phyloP scores from a whole-genome alignment of 2,329 filamentous ascomycete genomes.

The Thelonectria olida region DNA sequence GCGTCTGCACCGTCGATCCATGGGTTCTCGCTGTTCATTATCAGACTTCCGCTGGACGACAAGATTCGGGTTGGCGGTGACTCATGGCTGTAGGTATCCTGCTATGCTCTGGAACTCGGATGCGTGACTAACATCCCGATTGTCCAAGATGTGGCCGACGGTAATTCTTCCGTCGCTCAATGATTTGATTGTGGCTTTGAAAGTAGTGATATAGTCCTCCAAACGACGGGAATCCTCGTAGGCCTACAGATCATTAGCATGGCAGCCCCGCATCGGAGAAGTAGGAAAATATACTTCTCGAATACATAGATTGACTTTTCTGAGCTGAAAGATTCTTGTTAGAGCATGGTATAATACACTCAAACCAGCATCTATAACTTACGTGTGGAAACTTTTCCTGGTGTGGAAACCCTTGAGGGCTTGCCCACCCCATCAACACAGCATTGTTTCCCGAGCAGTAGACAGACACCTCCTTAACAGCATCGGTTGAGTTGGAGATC shows the following conservation, averaged over 20 bases:
- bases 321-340: background rate
- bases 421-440: background rate
- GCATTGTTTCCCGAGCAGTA: background rate
- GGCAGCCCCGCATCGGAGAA: background rate
- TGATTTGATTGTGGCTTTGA: background rate
- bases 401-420: background rate
- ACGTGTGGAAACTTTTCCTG: background rate
- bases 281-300: background rate
- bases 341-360: background rate
- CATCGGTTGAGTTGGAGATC: background rate
- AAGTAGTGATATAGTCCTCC: background rate
- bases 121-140: background rate
- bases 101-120: background rate
- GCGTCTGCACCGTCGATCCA: background rate
- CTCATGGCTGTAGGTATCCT: background rate
- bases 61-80: background rate
- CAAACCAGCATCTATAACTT: background rate
- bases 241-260: background rate
- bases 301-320: background rate
- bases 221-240: background rate
- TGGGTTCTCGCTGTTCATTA: background rate
- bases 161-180: background rate
- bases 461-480: background rate
- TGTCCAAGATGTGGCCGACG: background rate
- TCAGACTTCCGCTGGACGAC: background rate